These are phyloP conservation scores for Triticum turgidum DNA, from an alignment of 176 grass and related monocot genomes.

Conservation along the genomic window DNA sequence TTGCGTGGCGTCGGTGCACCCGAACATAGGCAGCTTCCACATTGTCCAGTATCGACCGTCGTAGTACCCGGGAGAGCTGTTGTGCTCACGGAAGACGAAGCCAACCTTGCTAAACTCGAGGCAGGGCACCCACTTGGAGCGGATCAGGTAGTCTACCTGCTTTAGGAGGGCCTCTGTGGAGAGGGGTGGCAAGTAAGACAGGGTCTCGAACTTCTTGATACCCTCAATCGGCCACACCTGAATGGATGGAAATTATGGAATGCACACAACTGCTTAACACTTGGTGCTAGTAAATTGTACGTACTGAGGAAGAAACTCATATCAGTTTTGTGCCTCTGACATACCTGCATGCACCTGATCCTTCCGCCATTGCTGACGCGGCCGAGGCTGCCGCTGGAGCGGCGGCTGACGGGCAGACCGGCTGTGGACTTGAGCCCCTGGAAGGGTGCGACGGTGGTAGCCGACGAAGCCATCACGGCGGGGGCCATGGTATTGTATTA, in stretches of 20 bases:
- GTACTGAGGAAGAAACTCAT: neutral
- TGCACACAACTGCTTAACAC: neutral
- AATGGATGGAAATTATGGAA: no score
- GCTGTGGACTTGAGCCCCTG: neutral
- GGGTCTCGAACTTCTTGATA: constrained; percentile 1
- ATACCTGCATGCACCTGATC: constrained; percentile 1
- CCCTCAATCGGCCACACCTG: constrained; percentile 2
- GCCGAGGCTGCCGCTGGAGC: neutral
- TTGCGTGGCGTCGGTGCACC: neutral
- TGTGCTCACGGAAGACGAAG: neutral
- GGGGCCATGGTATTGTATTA: neutral
- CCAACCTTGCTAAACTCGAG: neutral
- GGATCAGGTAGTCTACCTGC: neutral
- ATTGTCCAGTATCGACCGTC: neutral
- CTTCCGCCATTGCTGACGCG: neutral
- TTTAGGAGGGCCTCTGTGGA: neutral
- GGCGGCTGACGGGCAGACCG: neutral
- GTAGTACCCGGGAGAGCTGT: neutral
- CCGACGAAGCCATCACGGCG: neutral
- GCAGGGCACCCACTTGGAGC: neutral
- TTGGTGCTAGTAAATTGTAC: neutral
- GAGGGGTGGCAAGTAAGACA: neutral
- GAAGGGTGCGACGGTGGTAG: neutral
- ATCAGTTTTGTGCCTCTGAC: neutral
- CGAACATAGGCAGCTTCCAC: neutral